Base-by-base conservation (phyloP, 192 early-diverging fungal species). In the Entomortierella beljakovae region DNA sequence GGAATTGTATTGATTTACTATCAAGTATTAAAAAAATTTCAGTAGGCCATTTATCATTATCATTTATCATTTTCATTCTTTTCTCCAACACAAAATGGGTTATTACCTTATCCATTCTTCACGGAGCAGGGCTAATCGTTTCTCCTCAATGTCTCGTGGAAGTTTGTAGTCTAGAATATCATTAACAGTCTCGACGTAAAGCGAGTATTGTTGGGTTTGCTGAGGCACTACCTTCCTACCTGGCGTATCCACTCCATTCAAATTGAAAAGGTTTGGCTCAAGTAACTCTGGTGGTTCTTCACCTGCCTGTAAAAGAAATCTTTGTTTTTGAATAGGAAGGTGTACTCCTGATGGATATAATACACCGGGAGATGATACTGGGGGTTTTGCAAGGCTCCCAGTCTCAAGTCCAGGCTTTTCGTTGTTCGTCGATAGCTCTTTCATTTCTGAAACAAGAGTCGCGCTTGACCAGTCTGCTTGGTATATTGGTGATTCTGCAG, bases 71-170 rank as follows among this genome's bases (percentile, higher is more conserved):
- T n/a, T n/a, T n/a, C n/a, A n/a, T n/a, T n/a, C n/a, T n/a, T n/a
- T n/a, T n/a, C n/a, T n/a, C n/a, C n/a, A n/a, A n/a, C n/a, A n/a
- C n/a, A n/a, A n/a, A n/a, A n/a, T n/a, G n/a, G n/a, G n/a, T n/a
- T n/a, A n/a, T 33, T 69, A 67, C 74, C 74, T 69, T 38, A 70
- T 65, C 66, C 75, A 79, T 61, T 79, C 75, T n/a, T 79, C 75
- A 8, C 66, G 55, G 25, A 79, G 46, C 2, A 79, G 22, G 8
- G 54, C 37, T 18, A 79, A 26, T 13, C 75, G 66, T 40, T 64
- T 69, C 5, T 66, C 15, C 25, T 79, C 75, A 26, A 79, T 64
- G 6, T 6, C 22, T 22, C 61, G 52, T 20, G 75, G 75, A 7
- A 79, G 16, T 26, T 64, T 79, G 6, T 54, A 63, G 49, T 79